Percentiles rank a stretch among this genome's conserved stretches.
Evolutionary conservation across 768 basidiomycete species (phyloP).

Genomic region (Tricholomella constricta): DNA sequence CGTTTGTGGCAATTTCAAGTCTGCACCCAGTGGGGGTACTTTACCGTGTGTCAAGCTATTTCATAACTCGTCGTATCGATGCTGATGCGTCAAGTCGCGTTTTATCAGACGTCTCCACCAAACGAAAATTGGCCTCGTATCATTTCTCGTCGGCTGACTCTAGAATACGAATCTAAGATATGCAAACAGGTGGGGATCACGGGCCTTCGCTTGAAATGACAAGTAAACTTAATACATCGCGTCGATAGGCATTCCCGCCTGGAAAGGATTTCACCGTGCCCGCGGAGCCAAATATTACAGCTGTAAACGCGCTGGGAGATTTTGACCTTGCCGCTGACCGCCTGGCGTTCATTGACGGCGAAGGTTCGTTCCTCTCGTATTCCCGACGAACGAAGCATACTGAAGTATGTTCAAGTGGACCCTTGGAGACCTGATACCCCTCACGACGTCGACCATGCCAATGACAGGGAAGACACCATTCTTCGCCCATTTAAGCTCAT

Average conservation of each 20-base stretch:
- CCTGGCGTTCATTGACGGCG: conserved; percentile 87
- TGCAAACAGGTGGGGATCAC: conserved; percentile 53
- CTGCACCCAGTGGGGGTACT: conserved; percentile 96
- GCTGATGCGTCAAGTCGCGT: not conserved
- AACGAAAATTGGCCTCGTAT: conserved; percentile 71
- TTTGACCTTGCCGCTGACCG: conserved; percentile 80
- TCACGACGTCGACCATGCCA: conserved; percentile 68
- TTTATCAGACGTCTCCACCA: conserved; percentile 68
- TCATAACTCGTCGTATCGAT: not conserved
- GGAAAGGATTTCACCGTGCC: conserved; percentile 79
- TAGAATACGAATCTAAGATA: conserved; percentile 70
- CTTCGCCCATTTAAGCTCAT: conserved; percentile 85
- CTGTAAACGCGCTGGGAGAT: conserved; percentile 83
- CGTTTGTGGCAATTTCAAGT: conserved; percentile 89
- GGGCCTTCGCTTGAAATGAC: not conserved
- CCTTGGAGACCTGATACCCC: conserved; percentile 91
- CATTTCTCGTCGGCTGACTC: conserved; percentile 73
- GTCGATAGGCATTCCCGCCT: conserved; percentile 66
- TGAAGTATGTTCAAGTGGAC: conserved; percentile 55
- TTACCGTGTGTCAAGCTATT: conserved; percentile 52
- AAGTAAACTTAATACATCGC: not conserved
- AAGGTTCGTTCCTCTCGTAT: conserved; percentile 45
- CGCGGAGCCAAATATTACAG: conserved; percentile 71
- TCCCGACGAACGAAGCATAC: not conserved
- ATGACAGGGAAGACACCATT: conserved; percentile 68